Base-by-base conservation (phyloP, 192 early-diverging fungal genomes). In the Mortierella hygrophila region DNA sequence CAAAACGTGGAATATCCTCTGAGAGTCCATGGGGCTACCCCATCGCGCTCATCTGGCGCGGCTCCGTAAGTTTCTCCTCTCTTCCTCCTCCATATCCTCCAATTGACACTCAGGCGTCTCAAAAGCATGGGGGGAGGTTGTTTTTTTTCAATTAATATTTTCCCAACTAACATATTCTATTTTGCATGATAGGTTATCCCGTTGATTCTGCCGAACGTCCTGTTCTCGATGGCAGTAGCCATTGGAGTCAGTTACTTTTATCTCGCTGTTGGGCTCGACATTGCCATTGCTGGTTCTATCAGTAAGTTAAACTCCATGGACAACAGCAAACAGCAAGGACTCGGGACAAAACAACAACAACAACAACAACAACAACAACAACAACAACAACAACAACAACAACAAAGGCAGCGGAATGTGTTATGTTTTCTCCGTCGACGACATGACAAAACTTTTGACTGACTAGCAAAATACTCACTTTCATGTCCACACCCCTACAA, bases 11-110 rank as follows among this genome's bases (percentile, higher is more conserved):
- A 60, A n/a, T 71, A 68, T 70, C 37, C 21, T 49, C 57, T 15
- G 84, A 86, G 46, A 86, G 84, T 78, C 84, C 84, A 46, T 86
- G 84, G 84, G 84, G 84, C 41, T 86, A 86, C 70, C 84, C 84
- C 49, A 86, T 86, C 29, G 84, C 84, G 6, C 84, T 86, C 60
- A 52, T 81, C 70, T 86, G 79, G 79, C 84, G 83, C 38, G 83
- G 83, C 38, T 85, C 83, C 70, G 83, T 85, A 85, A 40, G n/a
- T 76, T 13, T 26, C n/a, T 29, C 26, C 13, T 65, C 10, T 8
- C 13, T 76, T 13, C 15, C n/a, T 29, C 10, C 1, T 65, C 29
- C 60, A 21, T 72, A 8, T 15, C 15, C 42, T 46, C 16, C 18
- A 29, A 42, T 26, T 70, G 37, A n/a, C 69, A 40, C 13, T 15